These are phyloP conservation scores for Magnolia kwangsiensis DNA, from an alignment of 164 flowering plant species.

Conservation along the genomic window DNA sequence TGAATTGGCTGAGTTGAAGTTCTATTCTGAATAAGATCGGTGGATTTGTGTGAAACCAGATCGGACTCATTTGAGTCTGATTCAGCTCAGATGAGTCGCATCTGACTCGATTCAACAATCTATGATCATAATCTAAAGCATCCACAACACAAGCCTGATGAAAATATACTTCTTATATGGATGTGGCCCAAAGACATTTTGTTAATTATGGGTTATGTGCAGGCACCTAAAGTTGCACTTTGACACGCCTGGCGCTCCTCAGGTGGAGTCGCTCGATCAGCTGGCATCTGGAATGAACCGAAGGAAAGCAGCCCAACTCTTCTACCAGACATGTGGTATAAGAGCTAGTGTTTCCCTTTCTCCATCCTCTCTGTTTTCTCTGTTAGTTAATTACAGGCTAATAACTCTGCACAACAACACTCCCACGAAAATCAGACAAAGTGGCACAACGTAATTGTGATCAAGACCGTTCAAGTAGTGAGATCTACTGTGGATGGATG, in stretches of 20 bases:
- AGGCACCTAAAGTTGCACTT: conserved; percentile 85
- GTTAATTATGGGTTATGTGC: background rate
- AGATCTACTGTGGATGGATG: background rate
- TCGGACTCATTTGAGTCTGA: too few relatives aligned
- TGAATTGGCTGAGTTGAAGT: too few relatives aligned
- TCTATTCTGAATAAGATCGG: too few relatives aligned
- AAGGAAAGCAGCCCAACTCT: conserved; percentile 70
- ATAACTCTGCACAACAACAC: background rate
- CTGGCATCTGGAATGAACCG: conserved; percentile 67
- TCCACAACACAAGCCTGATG: too few relatives aligned
- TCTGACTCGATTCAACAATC: too few relatives aligned
- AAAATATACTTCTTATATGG: too few relatives aligned
- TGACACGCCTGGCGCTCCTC: conserved; percentile 68
- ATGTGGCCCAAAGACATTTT: background rate
- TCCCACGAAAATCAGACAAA: background rate
- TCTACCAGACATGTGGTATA: conserved; percentile 89
- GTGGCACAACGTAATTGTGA: background rate
- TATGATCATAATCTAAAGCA: too few relatives aligned
- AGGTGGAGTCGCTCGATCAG: conserved; percentile 59
- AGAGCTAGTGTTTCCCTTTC: background rate
- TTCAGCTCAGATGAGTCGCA: too few relatives aligned
- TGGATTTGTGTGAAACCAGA: too few relatives aligned
- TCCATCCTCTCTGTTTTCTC: background rate
- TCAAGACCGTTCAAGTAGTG: too few relatives aligned
- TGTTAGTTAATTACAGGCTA: background rate